A percentile compares a stretch with the other conserved stretches of the same genome.
Evolutionary conservation across 148 eudicot genomes (phyloP).

Genomic region (Selenicereus undatus): DNA sequence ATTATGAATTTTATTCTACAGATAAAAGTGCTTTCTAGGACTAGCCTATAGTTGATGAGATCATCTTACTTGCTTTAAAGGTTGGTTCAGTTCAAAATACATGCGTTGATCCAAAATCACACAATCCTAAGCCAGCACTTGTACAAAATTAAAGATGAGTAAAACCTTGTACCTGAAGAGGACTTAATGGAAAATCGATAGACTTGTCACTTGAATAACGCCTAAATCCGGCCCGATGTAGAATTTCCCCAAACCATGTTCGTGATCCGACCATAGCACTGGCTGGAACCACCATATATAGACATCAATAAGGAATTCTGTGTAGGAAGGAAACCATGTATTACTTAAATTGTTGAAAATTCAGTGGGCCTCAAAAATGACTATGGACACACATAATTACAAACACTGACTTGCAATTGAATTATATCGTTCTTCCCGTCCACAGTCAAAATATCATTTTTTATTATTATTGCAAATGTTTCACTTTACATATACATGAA

Average conservation of each 20-base stretch:
- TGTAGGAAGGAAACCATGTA: conserved; percentile 1
- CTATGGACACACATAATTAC: not conserved
- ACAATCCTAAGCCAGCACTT: too few relatives aligned
- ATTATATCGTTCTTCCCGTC: not conserved
- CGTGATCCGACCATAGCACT: conserved; percentile 96
- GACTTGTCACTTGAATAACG: conserved; percentile 49
- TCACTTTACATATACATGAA: not conserved
- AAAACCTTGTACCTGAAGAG: conserved; percentile 53
- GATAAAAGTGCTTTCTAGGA: not conserved
- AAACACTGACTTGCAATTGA: not conserved
- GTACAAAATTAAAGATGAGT: not conserved
- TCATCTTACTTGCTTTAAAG: too few relatives aligned
- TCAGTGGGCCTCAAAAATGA: not conserved
- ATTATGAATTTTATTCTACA: too few relatives aligned
- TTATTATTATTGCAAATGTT: not conserved
- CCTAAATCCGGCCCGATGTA: conserved; percentile 59
- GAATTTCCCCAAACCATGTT: conserved; percentile 87
- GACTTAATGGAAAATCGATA: conserved; percentile 42
- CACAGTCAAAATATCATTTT: not conserved
- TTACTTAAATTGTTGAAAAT: not conserved
- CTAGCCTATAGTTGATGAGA: too few relatives aligned
- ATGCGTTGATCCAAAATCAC: not conserved
- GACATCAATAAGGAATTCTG: conserved; percentile 23
- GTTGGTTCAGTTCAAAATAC: too few relatives aligned
- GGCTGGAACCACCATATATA: conserved; percentile 48